Conservation (phyloP, 805 yeast genomes). For the Groenewaldozyma salmanticensis region DNA sequence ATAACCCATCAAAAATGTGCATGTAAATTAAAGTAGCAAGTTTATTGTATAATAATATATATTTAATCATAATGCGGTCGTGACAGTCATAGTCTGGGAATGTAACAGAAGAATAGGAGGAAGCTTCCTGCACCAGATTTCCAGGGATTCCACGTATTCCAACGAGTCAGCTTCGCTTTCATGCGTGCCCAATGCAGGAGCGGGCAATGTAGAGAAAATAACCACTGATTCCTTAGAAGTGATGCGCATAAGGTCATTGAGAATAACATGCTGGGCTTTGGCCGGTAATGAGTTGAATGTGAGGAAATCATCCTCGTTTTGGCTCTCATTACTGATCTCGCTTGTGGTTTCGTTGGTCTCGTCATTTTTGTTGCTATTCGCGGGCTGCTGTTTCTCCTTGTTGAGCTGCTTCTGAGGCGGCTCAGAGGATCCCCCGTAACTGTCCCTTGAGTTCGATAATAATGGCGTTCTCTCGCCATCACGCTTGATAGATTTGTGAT, state of each 20-base stretch:
- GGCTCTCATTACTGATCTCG: background rate
- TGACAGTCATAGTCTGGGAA: constrained; percentile 92
- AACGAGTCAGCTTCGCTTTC: constrained; percentile 54
- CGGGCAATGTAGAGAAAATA: constrained; percentile 81
- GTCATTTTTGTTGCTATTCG: background rate
- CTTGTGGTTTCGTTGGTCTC: background rate
- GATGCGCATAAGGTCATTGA: constrained; percentile 73
- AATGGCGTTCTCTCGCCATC: constrained; percentile 11
- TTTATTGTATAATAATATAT: background rate
- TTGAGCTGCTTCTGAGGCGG: background rate
- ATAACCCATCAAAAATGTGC: background rate
- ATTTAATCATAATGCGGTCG: constrained; percentile 61
- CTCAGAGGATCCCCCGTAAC: background rate
- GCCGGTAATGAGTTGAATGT: constrained; percentile 87
- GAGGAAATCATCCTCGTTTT: constrained; percentile 15
- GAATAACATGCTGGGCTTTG: constrained; percentile 76
- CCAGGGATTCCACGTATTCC: constrained; percentile 66
- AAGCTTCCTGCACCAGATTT: constrained; percentile 69
- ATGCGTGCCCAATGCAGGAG: constrained; percentile 80
- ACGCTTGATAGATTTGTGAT: constrained; percentile 5
- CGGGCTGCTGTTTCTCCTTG: background rate
- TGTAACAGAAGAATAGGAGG: constrained; percentile 80
- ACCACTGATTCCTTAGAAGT: constrained; percentile 59
- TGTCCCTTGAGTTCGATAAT: constrained; percentile 1
- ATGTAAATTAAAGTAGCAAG: constrained; percentile 1